phyloP scores from a whole-genome alignment of 2,329 filamentous ascomycete species.

The Blastomyces emzantsi region DNA sequence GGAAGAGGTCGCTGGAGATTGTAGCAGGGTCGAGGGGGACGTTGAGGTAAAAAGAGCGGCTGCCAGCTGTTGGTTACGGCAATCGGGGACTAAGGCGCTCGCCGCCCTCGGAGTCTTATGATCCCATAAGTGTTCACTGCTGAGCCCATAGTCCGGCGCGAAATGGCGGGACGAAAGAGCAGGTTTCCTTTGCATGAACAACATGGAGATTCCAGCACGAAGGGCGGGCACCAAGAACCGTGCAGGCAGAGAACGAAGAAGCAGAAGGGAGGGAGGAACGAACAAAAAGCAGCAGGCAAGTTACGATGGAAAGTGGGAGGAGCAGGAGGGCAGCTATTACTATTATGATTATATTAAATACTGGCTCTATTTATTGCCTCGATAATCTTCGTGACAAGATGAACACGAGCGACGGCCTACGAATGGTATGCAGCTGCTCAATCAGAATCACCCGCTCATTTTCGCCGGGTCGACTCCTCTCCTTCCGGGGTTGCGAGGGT shows the following conservation, averaged over 20 bases:
- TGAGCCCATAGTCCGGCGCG: conserved; percentile 17
- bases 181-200: conserved; percentile 33
- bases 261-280: background rate
- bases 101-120: conserved; percentile 19
- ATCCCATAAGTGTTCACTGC: conserved; percentile 13
- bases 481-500: background rate
- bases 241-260: background rate
- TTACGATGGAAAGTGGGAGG: background rate
- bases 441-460: background rate
- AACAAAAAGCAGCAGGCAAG: background rate
- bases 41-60: background rate
- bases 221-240: background rate
- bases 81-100: conserved; percentile 10
- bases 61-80: conserved; percentile 1
- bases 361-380: background rate
- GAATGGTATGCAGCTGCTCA: background rate
- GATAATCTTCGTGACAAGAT: background rate
- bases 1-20: conserved; percentile 19
- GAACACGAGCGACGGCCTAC: background rate
- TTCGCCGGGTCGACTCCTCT: background rate
- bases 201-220: conserved; percentile 24
- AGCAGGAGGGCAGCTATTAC: background rate
- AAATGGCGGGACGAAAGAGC: conserved; percentile 21
- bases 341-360: background rate
- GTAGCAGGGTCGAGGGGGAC: background rate